Percentiles rank a stretch among this genome's conserved stretches.
Evolutionary conservation across 164 flowering plant genomes (phyloP).

Genomic region (Cinnamomum chago): DNA sequence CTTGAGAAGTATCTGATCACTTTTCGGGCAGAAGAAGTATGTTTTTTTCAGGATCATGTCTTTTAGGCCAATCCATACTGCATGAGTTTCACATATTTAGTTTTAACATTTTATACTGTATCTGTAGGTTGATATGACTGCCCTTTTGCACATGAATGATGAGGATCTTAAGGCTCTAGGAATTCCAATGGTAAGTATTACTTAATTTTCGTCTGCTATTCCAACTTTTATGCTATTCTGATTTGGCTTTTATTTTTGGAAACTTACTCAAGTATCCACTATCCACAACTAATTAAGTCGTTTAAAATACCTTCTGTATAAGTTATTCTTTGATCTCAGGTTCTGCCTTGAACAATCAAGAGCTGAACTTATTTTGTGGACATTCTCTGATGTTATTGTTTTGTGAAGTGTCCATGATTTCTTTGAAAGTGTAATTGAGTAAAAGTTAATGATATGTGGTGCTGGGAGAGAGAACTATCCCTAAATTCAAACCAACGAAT

Average conservation of each 20-base stretch:
- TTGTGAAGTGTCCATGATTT: background rate
- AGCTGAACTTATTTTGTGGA: background rate
- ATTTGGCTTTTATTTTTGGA: background rate
- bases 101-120: constrained; percentile 9
- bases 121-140: constrained; percentile 74
- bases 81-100: constrained; percentile 1
- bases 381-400: background rate
- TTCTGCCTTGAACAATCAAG: background rate
- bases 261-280: background rate
- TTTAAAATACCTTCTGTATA: background rate
- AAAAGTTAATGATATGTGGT: background rate
- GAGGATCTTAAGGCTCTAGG: constrained; percentile 90
- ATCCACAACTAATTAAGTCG: background rate
- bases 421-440: background rate
- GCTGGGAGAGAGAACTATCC: background rate
- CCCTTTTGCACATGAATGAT: constrained; percentile 81
- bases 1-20: constrained; percentile 80
- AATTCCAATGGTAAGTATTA: constrained; percentile 73
- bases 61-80: background rate
- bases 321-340: background rate
- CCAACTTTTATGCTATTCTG: background rate
- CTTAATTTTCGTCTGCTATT: background rate
- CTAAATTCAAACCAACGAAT: background rate
- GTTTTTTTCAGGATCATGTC: constrained; percentile 1
- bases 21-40: constrained; percentile 93